These are phyloP conservation scores for Macadamia integrifolia DNA, from an alignment of 164 flowering plant genomes.

Conservation along the genomic window DNA sequence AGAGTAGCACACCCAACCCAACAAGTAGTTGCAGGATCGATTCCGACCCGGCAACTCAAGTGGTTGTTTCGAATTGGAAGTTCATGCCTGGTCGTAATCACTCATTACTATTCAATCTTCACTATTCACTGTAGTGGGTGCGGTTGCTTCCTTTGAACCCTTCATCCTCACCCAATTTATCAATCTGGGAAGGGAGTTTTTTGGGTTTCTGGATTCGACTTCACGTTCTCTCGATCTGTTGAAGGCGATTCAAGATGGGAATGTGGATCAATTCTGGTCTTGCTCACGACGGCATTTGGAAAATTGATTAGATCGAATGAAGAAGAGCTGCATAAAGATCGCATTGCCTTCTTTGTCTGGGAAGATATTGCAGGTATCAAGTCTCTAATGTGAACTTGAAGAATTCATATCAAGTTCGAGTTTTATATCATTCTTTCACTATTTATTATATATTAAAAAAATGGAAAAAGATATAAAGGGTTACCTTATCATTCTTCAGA, in stretches of 20 bases:
- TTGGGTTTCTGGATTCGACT: constrained; percentile 6
- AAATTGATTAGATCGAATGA: constrained; percentile 27
- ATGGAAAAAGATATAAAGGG: too few relatives aligned
- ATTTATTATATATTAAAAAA: too few relatives aligned
- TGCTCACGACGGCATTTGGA: constrained; percentile 2
- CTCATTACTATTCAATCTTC: neutral
- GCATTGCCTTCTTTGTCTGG: constrained; percentile 22
- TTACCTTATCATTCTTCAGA: too few relatives aligned
- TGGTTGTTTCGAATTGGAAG: constrained; percentile 4
- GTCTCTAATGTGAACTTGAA: neutral
- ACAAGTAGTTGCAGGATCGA: neutral
- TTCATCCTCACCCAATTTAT: neutral
- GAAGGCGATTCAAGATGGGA: constrained; percentile 16
- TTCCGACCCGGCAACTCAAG: constrained; percentile 9
- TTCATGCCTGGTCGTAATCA: neutral
- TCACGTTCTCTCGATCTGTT: constrained; percentile 1
- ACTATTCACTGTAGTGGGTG: constrained; percentile 4
- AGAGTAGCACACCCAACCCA: neutral
- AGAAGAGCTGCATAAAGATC: constrained; percentile 27
- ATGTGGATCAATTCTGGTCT: constrained; percentile 20
- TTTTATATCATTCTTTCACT: neutral
- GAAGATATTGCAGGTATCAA: constrained; percentile 28
- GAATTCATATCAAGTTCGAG: neutral
- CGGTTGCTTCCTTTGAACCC: neutral
- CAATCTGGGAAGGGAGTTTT: neutral